Base-by-base conservation (phyloP, 2,329 filamentous ascomycete genomes). In the Venturia carpophila region DNA sequence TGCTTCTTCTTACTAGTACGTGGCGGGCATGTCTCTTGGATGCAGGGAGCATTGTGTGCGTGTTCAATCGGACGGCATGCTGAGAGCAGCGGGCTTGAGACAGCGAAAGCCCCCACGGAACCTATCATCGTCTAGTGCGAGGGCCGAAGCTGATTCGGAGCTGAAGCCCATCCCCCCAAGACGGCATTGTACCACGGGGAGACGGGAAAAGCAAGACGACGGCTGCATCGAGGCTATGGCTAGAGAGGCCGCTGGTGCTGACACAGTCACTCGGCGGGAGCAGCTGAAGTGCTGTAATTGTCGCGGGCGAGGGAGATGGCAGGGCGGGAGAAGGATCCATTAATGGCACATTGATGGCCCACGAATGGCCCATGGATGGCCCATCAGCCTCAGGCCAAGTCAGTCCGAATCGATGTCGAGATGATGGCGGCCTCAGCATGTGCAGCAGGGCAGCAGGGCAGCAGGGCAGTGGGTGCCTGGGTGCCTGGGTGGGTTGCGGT, bases 121-220 rank as follows among this genome's bases (percentile, higher is more conserved):
- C 6, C 43, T 47, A 47, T 47, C 43, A n/a, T n/a, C n/a, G n/a
- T n/a, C n/a, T n/a, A n/a, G n/a, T 19, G 43, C 21, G n/a, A 24
- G 45, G 6, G 21, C 45, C 5, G 21, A 27, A 24, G n/a, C 3
- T 49, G 19, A 21, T 21, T 5, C 24, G 45, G 19, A 55, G 24
- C 24, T 55, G 21, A 13, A 11, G 3, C 5, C 15, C 19, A 24
- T 24, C 6, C 21, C n/a, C n/a, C n/a, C n/a, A n/a, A n/a, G n/a
- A n/a, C 30, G 3, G 3, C 30, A 6, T 58, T 21, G 27, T 37
- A n/a, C 19, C 30, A 19, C 19, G 27, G 52, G 37, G 11, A 37
- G 52, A 58, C 30, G 17, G 52, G 30, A n/a, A 58, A 58, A 58
- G 52, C 30, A 58, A 58, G 27, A 58, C 52, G 27, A 37, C n/a